Conservation (phyloP, 257 asterid genomes). For the Ajuga chamaepitys region DNA sequence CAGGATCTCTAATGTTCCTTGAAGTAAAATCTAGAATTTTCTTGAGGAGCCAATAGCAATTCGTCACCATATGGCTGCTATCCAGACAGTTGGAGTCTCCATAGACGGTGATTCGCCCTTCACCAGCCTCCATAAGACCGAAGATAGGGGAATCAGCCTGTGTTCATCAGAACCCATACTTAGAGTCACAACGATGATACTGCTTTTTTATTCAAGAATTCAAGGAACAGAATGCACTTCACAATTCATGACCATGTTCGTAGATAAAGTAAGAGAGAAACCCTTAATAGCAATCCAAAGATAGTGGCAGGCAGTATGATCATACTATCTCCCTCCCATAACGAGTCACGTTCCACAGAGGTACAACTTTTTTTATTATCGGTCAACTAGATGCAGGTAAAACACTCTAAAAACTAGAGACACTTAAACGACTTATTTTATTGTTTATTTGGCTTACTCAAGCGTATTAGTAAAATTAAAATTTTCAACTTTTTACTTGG, state of each 20-base stretch:
- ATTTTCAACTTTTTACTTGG: too few species aligned
- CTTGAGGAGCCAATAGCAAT: constrained; percentile 93
- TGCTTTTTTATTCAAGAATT: background rate
- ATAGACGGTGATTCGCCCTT: constrained; percentile 75
- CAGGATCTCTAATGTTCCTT: constrained; percentile 49
- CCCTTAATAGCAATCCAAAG: background rate
- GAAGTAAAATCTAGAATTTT: constrained; percentile 77
- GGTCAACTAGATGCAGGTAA: too few species aligned
- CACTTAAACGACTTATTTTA: too few species aligned
- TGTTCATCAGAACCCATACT: constrained; percentile 17
- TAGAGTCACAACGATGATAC: background rate
- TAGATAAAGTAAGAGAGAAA: background rate
- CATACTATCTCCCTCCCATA: too few species aligned
- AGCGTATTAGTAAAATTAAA: too few species aligned
- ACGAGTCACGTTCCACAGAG: too few species aligned
- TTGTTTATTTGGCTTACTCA: too few species aligned
- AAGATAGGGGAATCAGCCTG: constrained; percentile 96
- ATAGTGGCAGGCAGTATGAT: background rate
- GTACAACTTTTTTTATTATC: too few species aligned
- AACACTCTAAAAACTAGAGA: too few species aligned
- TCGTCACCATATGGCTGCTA: constrained; percentile 98
- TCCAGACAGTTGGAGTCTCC: constrained; percentile 99
- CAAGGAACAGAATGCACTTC: background rate
- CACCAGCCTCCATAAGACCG: constrained; percentile 71
- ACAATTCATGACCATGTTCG: background rate